Conservation (phyloP, 2,329 filamentous ascomycete genomes). For the Botrytis galanthina region DNA sequence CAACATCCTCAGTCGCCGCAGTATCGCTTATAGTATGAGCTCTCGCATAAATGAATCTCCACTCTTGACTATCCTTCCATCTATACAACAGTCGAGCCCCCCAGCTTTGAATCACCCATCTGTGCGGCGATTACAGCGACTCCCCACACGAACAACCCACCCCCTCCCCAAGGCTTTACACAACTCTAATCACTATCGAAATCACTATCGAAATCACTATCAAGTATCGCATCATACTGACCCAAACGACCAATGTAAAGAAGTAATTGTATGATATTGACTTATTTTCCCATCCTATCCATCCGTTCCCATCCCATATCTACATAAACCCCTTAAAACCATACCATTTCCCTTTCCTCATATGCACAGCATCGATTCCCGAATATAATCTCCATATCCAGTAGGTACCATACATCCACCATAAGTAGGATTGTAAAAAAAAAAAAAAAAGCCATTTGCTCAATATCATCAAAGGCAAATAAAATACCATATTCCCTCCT, state of each 20-base stretch:
- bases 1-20: too few species aligned
- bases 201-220: too few species aligned
- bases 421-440: not conserved
- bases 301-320: not conserved
- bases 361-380: slow-evolving; percentile 8
- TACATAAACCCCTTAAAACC: not conserved
- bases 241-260: not conserved
- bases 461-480: not conserved
- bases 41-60: too few species aligned
- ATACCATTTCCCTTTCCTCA: not conserved
- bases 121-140: too few species aligned
- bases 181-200: too few species aligned
- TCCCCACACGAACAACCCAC: too few species aligned
- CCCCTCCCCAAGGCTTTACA: too few species aligned
- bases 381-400: slow-evolving; percentile 12
- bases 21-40: too few species aligned
- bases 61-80: too few species aligned
- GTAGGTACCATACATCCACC: not conserved
- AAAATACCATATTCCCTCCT: not conserved
- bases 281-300: not conserved
- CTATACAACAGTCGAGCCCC: too few species aligned
- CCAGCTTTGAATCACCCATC: too few species aligned
- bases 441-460: not conserved
- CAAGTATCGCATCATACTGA: too few species aligned
- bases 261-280: not conserved